Evolutionary conservation across 179 eudicot genomes (phyloP).

Genomic region (Drosera spatulata): DNA sequence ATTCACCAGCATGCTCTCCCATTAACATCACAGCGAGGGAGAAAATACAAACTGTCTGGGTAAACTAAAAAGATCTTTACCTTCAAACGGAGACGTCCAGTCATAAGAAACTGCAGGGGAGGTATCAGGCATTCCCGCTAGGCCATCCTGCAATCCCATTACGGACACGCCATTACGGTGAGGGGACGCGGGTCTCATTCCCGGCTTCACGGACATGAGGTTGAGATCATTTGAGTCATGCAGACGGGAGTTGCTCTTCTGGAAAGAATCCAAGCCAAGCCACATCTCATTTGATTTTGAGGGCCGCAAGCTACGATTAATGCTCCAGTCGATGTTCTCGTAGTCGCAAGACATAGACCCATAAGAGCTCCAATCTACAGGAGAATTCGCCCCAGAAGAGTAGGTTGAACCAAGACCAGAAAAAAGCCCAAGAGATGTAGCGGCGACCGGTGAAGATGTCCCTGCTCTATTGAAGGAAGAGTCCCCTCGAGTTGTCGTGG

Average conservation of each 20-base stretch:
- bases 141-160: conserved; percentile 41
- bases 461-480: conserved; percentile 30
- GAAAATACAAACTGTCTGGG: conserved; percentile 93
- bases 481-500: conserved; percentile 18
- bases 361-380: conserved; percentile 61
- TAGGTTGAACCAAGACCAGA: conserved; percentile 50
- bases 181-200: conserved; percentile 39
- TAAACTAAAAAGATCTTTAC: conserved; percentile 73
- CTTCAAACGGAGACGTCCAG: conserved; percentile 96
- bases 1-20: conserved; percentile 5
- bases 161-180: conserved; percentile 33
- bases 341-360: conserved; percentile 54
- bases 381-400: conserved; percentile 49
- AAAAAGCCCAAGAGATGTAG: conserved; percentile 70
- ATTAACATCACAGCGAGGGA: conserved; percentile 51
- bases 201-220: conserved; percentile 25
- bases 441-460: conserved; percentile 41
- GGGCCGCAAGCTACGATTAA: conserved; percentile 29
- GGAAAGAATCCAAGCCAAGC: conserved; percentile 26
- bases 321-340: conserved; percentile 63
- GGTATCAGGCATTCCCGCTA: conserved; percentile 10
- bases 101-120: conserved; percentile 43
- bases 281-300: conserved; percentile 25
- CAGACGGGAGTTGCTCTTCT: conserved; percentile 9
- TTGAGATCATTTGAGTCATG: conserved; percentile 29